A percentile compares a stretch with the other conserved stretches of the same genome.
Evolutionary conservation across 139 green algal species (phyloP).

Genomic region (Spirogloea muscicola): DNA sequence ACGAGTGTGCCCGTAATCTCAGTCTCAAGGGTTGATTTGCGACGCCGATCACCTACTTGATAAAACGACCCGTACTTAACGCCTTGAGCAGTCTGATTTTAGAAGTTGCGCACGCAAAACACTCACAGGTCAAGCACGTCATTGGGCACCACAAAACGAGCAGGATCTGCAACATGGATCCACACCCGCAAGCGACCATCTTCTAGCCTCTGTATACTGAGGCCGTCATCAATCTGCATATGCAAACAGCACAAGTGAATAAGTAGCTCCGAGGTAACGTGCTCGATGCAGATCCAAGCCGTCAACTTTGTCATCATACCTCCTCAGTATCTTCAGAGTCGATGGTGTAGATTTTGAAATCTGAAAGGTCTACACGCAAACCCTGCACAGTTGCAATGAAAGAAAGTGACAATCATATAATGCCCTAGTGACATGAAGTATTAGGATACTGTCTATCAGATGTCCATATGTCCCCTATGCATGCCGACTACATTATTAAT

Average conservation of each 20-base stretch:
- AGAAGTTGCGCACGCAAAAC: neutral
- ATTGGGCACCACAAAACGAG: slow-evolving; percentile 57
- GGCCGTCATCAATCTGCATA: slow-evolving; percentile 73
- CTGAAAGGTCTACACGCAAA: slow-evolving; percentile 34
- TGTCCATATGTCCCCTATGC: too few relatives aligned
- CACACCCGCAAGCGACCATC: slow-evolving; percentile 65
- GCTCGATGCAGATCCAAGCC: too few relatives aligned
- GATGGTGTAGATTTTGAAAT: slow-evolving; percentile 66
- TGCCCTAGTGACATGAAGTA: too few relatives aligned
- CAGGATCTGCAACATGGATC: slow-evolving; percentile 87
- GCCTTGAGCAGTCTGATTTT: too few relatives aligned
- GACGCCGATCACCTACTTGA: too few relatives aligned
- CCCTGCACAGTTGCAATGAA: too few relatives aligned
- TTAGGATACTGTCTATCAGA: too few relatives aligned
- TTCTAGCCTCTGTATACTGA: slow-evolving; percentile 59
- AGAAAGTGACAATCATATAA: too few relatives aligned
- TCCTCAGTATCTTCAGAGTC: slow-evolving; percentile 78
- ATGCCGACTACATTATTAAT: too few relatives aligned
- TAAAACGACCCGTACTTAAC: too few relatives aligned
- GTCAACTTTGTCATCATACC: slow-evolving; percentile 36
- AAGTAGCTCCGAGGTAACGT: neutral
- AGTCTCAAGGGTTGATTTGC: too few relatives aligned
- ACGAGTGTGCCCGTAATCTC: neutral
- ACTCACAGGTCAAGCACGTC: slow-evolving; percentile 54
- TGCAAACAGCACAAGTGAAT: too few relatives aligned